Evolutionary conservation across 2,329 filamentous ascomycete genomes (phyloP).

Genomic region (Diaporthe sp.): DNA sequence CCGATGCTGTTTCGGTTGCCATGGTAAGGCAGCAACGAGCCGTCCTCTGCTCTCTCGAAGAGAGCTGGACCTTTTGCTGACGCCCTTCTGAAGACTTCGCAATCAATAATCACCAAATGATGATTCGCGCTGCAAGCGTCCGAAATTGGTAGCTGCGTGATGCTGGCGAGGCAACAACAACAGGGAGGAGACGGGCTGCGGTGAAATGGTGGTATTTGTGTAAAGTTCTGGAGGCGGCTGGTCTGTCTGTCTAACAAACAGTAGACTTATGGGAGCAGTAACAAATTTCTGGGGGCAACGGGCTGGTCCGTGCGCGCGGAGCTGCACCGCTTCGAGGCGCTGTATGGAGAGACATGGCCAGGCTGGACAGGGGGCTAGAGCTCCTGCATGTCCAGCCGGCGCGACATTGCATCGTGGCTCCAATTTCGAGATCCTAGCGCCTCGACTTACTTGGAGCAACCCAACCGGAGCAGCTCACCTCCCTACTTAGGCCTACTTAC

Average conservation of each 20-base stretch:
- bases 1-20: slow-evolving; percentile 41
- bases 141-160: neutral
- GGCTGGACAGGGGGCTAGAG: slow-evolving; percentile 33
- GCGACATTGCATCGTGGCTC: slow-evolving; percentile 41
- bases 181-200: neutral
- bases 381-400: slow-evolving; percentile 25
- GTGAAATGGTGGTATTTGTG: neutral
- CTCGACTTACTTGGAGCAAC: slow-evolving; percentile 20
- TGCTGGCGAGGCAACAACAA: neutral
- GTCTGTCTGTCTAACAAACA: neutral
- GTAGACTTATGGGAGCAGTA: neutral
- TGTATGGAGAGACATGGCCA: neutral
- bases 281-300: slow-evolving; percentile 29
- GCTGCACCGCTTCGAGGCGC: neutral
- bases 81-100: neutral
- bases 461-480: neutral
- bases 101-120: neutral
- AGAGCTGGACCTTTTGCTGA: neutral
- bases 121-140: neutral
- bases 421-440: slow-evolving; percentile 32
- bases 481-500: slow-evolving; percentile 6
- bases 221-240: neutral
- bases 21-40: slow-evolving; percentile 24
- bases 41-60: slow-evolving; percentile 7
- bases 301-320: slow-evolving; percentile 12